A percentile compares a stretch with the other conserved stretches of the same genome.
These are phyloP conservation scores for Echria macrotheca DNA, from an alignment of 495 filamentous ascomycete species.

Conservation along the genomic window DNA sequence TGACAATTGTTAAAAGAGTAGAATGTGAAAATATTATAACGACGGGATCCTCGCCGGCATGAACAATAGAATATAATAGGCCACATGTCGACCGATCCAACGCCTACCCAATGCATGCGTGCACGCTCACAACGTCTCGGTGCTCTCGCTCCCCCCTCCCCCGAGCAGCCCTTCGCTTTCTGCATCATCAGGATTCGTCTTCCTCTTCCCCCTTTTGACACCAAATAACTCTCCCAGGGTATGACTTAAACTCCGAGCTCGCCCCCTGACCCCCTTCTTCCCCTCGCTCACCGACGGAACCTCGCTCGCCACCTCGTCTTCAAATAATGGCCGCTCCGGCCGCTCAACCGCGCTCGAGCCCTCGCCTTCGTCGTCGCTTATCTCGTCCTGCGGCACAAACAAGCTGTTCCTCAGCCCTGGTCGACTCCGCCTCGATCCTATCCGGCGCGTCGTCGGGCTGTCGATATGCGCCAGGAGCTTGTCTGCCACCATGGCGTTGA, in stretches of 20 bases:
- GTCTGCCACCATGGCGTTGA: conserved; percentile 42
- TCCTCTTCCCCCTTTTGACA: conserved; percentile 6
- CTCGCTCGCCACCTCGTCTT: not conserved
- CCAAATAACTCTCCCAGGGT: conserved; percentile 44
- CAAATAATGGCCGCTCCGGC: conserved; percentile 16
- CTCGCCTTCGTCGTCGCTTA: conserved; percentile 12
- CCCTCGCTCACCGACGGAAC: not conserved
- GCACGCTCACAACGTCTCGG: not conserved
- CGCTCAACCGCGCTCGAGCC: conserved; percentile 1
- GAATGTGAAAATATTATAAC: too few species aligned
- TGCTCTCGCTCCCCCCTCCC: not conserved
- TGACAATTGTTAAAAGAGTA: too few species aligned
- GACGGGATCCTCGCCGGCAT: too few species aligned
- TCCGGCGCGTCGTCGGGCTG: conserved; percentile 22
- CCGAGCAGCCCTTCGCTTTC: conserved; percentile 1
- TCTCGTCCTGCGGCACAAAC: conserved; percentile 35
- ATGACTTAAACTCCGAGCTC: conserved; percentile 47
- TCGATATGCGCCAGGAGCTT: conserved; percentile 35
- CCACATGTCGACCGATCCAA: not conserved
- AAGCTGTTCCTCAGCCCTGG: conserved; percentile 37
- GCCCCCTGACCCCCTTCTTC: conserved; percentile 22
- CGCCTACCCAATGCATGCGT: conserved; percentile 1
- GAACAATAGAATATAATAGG: too few species aligned
- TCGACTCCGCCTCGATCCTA: conserved; percentile 26
- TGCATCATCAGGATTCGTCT: not conserved